phyloP scores from a whole-genome alignment of 2,329 filamentous ascomycete species.

The Epichloe amarillans region DNA sequence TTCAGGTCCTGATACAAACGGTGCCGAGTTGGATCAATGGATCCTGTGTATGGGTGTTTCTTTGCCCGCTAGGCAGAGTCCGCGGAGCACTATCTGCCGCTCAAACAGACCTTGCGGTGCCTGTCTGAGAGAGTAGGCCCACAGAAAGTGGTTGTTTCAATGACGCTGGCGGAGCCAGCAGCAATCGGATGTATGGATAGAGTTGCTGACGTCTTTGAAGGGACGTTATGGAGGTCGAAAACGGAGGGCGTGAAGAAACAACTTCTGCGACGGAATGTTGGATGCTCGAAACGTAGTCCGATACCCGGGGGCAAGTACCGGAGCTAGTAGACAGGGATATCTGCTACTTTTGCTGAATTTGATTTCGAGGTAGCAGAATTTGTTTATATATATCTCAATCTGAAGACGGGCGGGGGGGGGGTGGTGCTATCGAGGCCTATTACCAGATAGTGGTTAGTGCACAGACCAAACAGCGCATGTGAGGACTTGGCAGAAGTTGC shows the following conservation, averaged over 20 bases:
- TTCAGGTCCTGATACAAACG: not conserved
- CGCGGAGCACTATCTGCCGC: slow-evolving; percentile 94
- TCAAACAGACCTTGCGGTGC: slow-evolving; percentile 93
- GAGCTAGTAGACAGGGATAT: slow-evolving; percentile 43
- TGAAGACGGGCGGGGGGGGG: slow-evolving; percentile 15
- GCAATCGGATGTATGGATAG: slow-evolving; percentile 35
- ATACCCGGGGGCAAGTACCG: slow-evolving; percentile 75
- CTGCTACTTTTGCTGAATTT: slow-evolving; percentile 6
- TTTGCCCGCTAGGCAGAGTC: slow-evolving; percentile 34
- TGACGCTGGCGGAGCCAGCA: slow-evolving; percentile 83
- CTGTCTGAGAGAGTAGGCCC: slow-evolving; percentile 97
- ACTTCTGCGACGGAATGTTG: slow-evolving; percentile 82
- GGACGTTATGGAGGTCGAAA: slow-evolving; percentile 86
- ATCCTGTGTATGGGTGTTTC: not conserved
- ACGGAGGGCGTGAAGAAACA: slow-evolving; percentile 69
- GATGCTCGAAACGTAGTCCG: slow-evolving; percentile 55
- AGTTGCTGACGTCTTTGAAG: slow-evolving; percentile 46
- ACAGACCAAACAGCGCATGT: not conserved
- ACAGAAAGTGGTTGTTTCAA: slow-evolving; percentile 50
- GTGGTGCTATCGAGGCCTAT: slow-evolving; percentile 49
- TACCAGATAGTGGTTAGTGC: not conserved
- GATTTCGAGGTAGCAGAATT: not conserved
- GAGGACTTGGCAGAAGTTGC: not conserved
- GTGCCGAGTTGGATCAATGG: not conserved
- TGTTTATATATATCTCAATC: slow-evolving; percentile 2